These are phyloP conservation scores for Cladosporium sp. DNA, from an alignment of 2,329 filamentous ascomycete species.

Conservation along the genomic window DNA sequence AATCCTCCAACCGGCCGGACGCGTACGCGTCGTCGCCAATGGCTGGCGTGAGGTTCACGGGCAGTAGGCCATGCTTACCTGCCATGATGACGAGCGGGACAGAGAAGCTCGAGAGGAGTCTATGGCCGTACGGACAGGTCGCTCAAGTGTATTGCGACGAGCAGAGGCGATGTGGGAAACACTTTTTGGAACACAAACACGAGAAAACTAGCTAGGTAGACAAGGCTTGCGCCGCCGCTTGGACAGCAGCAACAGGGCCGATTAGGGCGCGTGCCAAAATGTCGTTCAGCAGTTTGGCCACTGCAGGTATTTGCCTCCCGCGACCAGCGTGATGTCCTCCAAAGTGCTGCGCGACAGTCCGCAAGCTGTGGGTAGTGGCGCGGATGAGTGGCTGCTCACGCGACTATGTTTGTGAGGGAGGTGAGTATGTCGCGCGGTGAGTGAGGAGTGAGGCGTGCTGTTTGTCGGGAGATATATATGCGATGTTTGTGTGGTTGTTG, in stretches of 20 bases:
- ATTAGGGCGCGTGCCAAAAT: neutral
- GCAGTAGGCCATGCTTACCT: slow-evolving; percentile 9
- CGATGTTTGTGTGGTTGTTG: no score
- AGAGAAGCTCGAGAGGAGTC: neutral
- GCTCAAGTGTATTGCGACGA: neutral
- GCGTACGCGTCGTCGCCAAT: slow-evolving; percentile 2
- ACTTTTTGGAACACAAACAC: slow-evolving; percentile 12
- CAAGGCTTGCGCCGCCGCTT: slow-evolving; percentile 10
- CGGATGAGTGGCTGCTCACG: neutral
- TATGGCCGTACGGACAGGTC: slow-evolving; percentile 1
- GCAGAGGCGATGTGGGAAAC: slow-evolving; percentile 8
- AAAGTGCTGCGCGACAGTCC: neutral
- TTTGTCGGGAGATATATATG: no score
- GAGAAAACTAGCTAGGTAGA: slow-evolving; percentile 12
- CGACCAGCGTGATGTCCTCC: slow-evolving; percentile 8
- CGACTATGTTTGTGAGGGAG: neutral
- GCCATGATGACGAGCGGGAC: slow-evolving; percentile 1
- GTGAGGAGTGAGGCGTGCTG: no score
- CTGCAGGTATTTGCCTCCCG: neutral
- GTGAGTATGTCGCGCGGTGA: no score
- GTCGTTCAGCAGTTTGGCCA: neutral
- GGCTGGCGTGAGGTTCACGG: neutral
- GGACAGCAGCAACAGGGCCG: slow-evolving; percentile 2
- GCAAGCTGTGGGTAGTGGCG: neutral
- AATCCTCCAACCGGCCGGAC: neutral